Evolutionary conservation across 73 alveolate genomes (phyloP), one percentile per base, ranked within the genome.

Genomic region (Breviolum minutum): DNA sequence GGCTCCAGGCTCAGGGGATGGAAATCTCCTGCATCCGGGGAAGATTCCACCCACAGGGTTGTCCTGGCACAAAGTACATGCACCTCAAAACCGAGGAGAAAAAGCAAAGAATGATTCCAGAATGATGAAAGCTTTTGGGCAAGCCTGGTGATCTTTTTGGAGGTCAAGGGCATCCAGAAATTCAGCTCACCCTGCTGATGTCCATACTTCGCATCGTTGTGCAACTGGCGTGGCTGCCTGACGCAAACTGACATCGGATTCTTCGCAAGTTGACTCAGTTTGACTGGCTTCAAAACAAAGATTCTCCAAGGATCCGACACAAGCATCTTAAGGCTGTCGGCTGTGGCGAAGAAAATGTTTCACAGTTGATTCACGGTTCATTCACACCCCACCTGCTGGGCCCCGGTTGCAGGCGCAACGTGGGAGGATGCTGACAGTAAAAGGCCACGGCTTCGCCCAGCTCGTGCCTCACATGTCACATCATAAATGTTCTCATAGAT

Each of bases 351-450:
- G 29, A 6, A 74, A 6, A 48, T 40, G 26, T 16, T 5, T 29
- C 22, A 14, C 85, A 27, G 20, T 7, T 24, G 85, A 14, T 6
- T 8, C 85, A 8, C 85, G 8, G 22, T 8, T 12, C 17, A 5
- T 40, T 8, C 85, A 32, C n/a, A 26, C 82, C 32, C 48, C 40
- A 61, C 95, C 85, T 88, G 84, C 95, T 88, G 61, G 86, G 95
- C 63, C 95, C 95, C 14, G 95, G 95, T 29, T 88, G 95, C 86
- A 88, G 95, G 2, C 95, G 95, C 63, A 88, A 26, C 62, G 95
- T 88, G 86, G 95, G 95, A 6, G 95, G 95, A 30, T 88, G 85
- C 95, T 88, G 95, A 20, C 95, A 88, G 71, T 88, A 69, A 85
- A 88, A 88, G 54, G 95, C n/a, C 69, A 69, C 71, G 6, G 95